Conservation (phyloP, 1,139 yeast genomes). For the Diutina pseudorugosa region DNA sequence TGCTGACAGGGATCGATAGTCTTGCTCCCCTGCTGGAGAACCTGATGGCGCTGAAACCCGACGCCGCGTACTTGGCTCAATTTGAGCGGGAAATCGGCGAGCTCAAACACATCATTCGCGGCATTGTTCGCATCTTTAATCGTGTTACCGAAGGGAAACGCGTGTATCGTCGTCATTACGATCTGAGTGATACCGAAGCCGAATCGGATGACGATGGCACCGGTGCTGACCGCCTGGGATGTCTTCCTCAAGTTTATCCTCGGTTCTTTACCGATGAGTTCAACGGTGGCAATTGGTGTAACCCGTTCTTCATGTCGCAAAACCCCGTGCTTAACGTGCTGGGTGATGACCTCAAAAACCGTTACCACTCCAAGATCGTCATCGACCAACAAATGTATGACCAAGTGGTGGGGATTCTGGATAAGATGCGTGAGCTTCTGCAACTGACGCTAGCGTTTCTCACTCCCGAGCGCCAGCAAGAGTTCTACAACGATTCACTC, state of each 20-base stretch:
- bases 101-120: conserved; percentile 20
- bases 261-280: conserved; percentile 50
- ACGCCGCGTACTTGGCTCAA: conserved; percentile 13
- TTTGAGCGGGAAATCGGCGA: conserved; percentile 24
- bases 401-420: conserved; percentile 21
- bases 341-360: conserved; percentile 33
- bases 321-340: conserved; percentile 30
- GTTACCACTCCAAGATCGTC: conserved; percentile 32
- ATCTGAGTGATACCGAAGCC: conserved; percentile 26
- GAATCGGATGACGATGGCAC: conserved; percentile 14
- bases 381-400: conserved; percentile 38
- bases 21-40: background rate
- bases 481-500: conserved; percentile 20
- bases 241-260: conserved; percentile 56
- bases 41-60: background rate
- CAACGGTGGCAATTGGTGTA: conserved; percentile 67
- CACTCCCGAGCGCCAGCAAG: conserved; percentile 22
- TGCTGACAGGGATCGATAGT: background rate
- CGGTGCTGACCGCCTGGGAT: conserved; percentile 24
- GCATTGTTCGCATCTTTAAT: conserved; percentile 17
- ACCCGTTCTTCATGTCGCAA: conserved; percentile 42
- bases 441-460: conserved; percentile 29
- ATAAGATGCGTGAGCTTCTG: conserved; percentile 26
- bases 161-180: conserved; percentile 24
- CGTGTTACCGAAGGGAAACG: conserved; percentile 22